A percentile compares a stretch with the other conserved stretches of the same genome.
Evolutionary conservation across 768 basidiomycete genomes (phyloP).

Genomic region (Suillus hirtellus): DNA sequence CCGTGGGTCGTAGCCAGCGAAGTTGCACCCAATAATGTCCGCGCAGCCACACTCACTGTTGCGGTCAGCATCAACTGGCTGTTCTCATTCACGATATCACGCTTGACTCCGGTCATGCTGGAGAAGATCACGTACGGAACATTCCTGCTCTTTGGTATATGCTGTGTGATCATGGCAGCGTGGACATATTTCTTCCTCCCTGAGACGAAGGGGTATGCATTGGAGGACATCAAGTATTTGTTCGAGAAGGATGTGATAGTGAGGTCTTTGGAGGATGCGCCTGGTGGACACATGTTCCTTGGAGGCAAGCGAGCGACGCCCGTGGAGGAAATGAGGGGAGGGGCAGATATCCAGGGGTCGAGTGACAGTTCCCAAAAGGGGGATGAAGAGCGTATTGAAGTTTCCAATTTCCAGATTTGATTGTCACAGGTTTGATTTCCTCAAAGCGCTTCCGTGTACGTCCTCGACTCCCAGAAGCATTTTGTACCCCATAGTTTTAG

Average conservation of each 20-base stretch:
- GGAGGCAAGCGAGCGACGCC: slow-evolving; percentile 22
- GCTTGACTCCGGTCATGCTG: slow-evolving; percentile 43
- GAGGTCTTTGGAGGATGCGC: slow-evolving; percentile 42
- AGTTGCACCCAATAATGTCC: slow-evolving; percentile 45
- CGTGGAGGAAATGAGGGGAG: slow-evolving; percentile 19
- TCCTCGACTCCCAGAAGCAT: neutral
- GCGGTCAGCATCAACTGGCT: slow-evolving; percentile 47
- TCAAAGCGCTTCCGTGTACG: neutral
- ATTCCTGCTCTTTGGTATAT: slow-evolving; percentile 43
- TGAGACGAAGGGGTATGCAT: slow-evolving; percentile 45
- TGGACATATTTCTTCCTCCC: slow-evolving; percentile 49
- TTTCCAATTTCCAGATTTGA: neutral
- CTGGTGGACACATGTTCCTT: slow-evolving; percentile 39
- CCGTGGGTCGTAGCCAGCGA: slow-evolving; percentile 34
- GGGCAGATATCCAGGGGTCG: neutral
- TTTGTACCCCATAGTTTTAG: neutral
- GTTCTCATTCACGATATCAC: slow-evolving; percentile 47
- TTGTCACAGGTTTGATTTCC: neutral
- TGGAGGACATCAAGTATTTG: slow-evolving; percentile 48
- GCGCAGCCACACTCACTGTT: slow-evolving; percentile 38
- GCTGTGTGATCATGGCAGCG: slow-evolving; percentile 40
- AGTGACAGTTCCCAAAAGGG: neutral
- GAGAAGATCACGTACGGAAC: slow-evolving; percentile 39
- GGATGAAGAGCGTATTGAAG: slow-evolving; percentile 1
- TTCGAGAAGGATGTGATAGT: slow-evolving; percentile 42